Conservation (phyloP, 192 early-diverging fungal genomes). For the Rhizophlyctis rosea region DNA sequence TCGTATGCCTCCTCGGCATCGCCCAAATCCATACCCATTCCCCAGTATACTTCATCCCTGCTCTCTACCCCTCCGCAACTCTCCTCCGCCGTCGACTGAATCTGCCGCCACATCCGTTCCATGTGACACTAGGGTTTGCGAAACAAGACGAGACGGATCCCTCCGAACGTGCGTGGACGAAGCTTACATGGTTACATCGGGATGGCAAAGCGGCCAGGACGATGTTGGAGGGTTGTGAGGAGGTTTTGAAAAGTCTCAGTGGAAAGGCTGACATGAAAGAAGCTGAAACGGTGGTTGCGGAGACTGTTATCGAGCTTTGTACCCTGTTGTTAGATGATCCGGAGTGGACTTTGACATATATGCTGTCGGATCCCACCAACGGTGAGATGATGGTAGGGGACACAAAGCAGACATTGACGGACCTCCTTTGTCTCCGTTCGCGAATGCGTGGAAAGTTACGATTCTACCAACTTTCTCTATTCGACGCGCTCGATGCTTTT, state of each 20-base stretch:
- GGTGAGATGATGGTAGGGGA: neutral
- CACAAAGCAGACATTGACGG: neutral
- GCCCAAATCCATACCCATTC: neutral
- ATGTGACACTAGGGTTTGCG: neutral
- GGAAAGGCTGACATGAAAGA: neutral
- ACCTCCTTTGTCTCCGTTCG: neutral
- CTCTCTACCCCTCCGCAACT: neutral
- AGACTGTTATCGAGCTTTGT: neutral
- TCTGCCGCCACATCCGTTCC: neutral
- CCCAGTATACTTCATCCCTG: neutral
- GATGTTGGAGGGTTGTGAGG: neutral
- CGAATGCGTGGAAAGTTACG: neutral
- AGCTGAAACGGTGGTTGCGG: neutral
- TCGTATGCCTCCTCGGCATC: neutral
- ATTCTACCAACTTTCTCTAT: neutral
- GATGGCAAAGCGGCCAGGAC: neutral
- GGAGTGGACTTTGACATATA: neutral
- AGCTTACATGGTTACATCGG: neutral
- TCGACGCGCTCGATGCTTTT: neutral
- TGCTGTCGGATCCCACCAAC: neutral
- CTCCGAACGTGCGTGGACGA: neutral
- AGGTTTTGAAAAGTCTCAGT: neutral
- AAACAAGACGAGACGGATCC: neutral
- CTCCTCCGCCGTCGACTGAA: neutral
- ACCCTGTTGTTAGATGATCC: neutral